These are phyloP conservation scores for Trypanosoma boissoni DNA, from an alignment of 208 protist species.

Conservation along the genomic window DNA sequence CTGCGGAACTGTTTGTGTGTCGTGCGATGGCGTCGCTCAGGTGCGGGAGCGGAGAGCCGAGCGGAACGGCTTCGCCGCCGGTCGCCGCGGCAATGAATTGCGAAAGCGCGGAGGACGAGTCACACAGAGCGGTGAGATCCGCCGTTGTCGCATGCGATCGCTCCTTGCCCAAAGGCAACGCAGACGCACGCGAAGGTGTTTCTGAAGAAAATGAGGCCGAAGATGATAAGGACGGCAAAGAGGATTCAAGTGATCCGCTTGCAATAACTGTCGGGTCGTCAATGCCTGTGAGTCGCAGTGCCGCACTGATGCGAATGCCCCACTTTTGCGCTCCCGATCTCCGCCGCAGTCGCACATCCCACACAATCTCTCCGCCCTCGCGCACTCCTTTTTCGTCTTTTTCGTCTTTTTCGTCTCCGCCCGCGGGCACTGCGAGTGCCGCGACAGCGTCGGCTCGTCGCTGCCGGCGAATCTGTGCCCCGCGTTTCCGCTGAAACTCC, in stretches of 20 bases:
- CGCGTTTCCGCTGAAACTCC: slow-evolving; percentile 72
- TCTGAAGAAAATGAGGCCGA: too few relatives aligned
- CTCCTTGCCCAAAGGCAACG: too few relatives aligned
- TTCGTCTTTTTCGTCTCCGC: not conserved
- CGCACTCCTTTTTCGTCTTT: not conserved
- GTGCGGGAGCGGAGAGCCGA: too few relatives aligned
- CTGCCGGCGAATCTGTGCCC: slow-evolving; percentile 10
- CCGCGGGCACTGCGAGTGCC: slow-evolving; percentile 15
- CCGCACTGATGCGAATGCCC: slow-evolving; percentile 63
- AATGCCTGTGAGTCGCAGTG: slow-evolving; percentile 44
- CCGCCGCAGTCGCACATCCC: slow-evolving; percentile 48
- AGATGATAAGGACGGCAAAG: too few relatives aligned
- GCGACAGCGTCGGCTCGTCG: slow-evolving; percentile 16
- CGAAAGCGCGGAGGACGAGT: too few relatives aligned
- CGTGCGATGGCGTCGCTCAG: too few relatives aligned
- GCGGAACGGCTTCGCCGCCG: too few relatives aligned
- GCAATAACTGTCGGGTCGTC: slow-evolving; percentile 33
- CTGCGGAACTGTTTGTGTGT: too few relatives aligned
- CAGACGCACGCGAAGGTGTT: too few relatives aligned
- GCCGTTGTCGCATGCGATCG: too few relatives aligned
- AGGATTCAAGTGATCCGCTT: slow-evolving; percentile 5
- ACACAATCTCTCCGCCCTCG: not conserved
- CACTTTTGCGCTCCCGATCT: slow-evolving; percentile 48
- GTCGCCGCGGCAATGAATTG: too few relatives aligned
- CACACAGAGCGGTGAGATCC: too few relatives aligned